Base-by-base conservation (phyloP, 2,329 filamentous ascomycete species). In the Zymoseptoria pseudotritici region DNA sequence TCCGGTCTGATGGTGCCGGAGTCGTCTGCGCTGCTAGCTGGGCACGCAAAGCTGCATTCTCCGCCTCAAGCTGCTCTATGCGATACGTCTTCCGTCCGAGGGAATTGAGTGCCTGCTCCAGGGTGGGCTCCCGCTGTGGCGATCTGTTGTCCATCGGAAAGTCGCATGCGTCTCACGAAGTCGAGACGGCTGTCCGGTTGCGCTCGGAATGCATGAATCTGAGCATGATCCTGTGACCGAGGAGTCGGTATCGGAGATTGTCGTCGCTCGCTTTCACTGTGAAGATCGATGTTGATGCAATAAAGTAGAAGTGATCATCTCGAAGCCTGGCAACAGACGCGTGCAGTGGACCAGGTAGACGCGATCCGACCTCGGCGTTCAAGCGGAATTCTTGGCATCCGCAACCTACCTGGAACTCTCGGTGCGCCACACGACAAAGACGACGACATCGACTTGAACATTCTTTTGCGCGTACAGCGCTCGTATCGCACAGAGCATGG, bases 41-140 rank as follows among this genome's bases (percentile, higher is more conserved):
- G 13, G 58, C 60, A 10, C 63, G 65, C 46, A 71, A 52, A 4
- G 59, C 59, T 1, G 58, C 59, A 52, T 70, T 70, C 42, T 70
- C 65, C 9, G 61, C 61, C 46, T 70, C 67, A 4, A 70, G 60
- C 51, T 66, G 60, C 20, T 64, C 59, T 17, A 64, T 61, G 10
- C 42, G 55, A 21, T 59, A 22, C 21, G 59, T 31, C 29, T 58
- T 57, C 13, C 58, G 52, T 9, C 53, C 58, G 22, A 62, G 31
- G 5, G 55, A 59, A 13, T 36, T 55, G 51, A 59, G 49, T 13
- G 55, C 51, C 22, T 62, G 53, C 49, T 58, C 31, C n/a, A 59
- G 17, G 13, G 36, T 46, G 17, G 36, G 36, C 36, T 46, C 36
- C 36, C 36, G 36, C 17, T 46, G 36, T 46, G 36, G 36, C 36